Conservation (phyloP, 768 basidiomycete genomes). For the Tricholoma bakamatsutake region DNA sequence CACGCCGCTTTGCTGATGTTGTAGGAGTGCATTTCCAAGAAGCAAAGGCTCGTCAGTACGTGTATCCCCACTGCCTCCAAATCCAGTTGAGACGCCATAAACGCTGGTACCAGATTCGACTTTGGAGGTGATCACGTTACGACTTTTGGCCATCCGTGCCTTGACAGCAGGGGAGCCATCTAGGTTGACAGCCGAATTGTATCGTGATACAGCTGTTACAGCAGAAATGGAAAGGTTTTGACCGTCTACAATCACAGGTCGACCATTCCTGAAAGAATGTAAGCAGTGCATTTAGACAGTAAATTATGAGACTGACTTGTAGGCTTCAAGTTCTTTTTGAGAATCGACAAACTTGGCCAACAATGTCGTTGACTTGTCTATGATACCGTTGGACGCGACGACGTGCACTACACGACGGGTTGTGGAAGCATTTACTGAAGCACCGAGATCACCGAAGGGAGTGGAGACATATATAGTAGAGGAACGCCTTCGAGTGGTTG, state of each 20-base stretch:
- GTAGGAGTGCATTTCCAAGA: slow-evolving; percentile 75
- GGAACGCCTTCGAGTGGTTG: slow-evolving; percentile 20
- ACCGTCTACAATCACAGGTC: slow-evolving; percentile 61
- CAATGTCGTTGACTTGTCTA: slow-evolving; percentile 27
- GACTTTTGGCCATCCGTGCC: slow-evolving; percentile 55
- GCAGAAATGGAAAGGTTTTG: slow-evolving; percentile 68
- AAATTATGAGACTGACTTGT: slow-evolving; percentile 42
- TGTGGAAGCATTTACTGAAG: slow-evolving; percentile 19
- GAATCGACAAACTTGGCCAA: slow-evolving; percentile 54
- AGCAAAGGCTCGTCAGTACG: slow-evolving; percentile 68
- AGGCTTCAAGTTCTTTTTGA: slow-evolving; percentile 54
- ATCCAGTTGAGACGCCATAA: slow-evolving; percentile 81
- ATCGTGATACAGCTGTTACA: slow-evolving; percentile 71
- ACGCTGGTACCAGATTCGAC: slow-evolving; percentile 62
- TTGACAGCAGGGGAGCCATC: slow-evolving; percentile 42
- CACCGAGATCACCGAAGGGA: slow-evolving; percentile 7
- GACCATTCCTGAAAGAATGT: slow-evolving; percentile 44
- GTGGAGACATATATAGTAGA: slow-evolving; percentile 19
- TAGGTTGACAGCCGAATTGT: slow-evolving; percentile 45
- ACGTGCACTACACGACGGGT: slow-evolving; percentile 10
- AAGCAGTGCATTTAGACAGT: background rate
- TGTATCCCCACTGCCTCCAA: slow-evolving; percentile 86
- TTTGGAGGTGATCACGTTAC: slow-evolving; percentile 60
- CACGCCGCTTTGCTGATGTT: slow-evolving; percentile 77
- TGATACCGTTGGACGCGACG: slow-evolving; percentile 13